Evolutionary conservation across 2,329 filamentous ascomycete genomes (phyloP).

Genomic region (Colletotrichum endophyticum): DNA sequence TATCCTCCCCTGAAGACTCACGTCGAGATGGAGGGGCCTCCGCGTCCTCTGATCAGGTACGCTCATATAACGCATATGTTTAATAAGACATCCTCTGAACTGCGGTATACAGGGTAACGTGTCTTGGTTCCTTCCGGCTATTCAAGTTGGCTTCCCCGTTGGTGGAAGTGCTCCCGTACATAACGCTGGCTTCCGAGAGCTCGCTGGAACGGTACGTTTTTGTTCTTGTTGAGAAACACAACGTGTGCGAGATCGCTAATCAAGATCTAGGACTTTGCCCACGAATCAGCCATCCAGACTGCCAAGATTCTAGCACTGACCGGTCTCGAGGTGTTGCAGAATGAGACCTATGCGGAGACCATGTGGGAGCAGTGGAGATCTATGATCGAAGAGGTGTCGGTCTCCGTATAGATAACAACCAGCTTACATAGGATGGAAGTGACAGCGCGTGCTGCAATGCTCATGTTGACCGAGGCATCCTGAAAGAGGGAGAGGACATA

Average conservation of each 20-base stretch:
- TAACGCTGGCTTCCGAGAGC: constrained; percentile 17
- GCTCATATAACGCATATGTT: too few species aligned
- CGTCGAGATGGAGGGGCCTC: neutral
- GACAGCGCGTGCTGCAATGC: fast-evolving
- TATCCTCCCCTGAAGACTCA: constrained; percentile 6
- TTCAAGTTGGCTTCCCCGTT: constrained; percentile 17
- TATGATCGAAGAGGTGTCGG: constrained; percentile 8
- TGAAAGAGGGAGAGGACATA: too few species aligned
- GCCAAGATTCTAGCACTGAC: constrained; percentile 17
- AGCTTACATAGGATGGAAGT: neutral
- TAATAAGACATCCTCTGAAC: neutral
- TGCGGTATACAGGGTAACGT: neutral
- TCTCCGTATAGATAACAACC: neutral
- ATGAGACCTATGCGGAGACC: constrained; percentile 11
- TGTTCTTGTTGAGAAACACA: neutral
- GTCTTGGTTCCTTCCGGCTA: constrained; percentile 15
- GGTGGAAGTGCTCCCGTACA: constrained; percentile 11
- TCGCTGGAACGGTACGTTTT: neutral
- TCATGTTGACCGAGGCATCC: too few species aligned
- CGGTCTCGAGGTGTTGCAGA: constrained; percentile 12
- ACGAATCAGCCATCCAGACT: constrained; percentile 6
- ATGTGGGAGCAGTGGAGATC: constrained; percentile 16
- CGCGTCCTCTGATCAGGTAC: constrained; percentile 8
- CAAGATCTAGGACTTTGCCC: constrained; percentile 2
- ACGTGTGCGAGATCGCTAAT: neutral